phyloP scores from a whole-genome alignment of 306 rosid genomes.

The Urtica urens region DNA sequence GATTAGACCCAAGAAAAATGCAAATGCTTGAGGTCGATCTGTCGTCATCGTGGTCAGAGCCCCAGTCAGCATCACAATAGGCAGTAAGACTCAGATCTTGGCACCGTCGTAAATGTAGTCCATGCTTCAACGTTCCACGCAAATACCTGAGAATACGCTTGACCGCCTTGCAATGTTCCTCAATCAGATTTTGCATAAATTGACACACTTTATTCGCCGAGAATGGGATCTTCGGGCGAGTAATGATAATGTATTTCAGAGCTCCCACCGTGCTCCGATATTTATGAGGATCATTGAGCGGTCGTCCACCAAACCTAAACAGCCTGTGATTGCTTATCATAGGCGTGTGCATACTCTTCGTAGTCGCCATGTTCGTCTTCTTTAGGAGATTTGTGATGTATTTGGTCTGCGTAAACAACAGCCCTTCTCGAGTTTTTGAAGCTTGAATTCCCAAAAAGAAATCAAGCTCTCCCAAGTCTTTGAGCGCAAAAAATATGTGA shows the following conservation, averaged over 20 bases:
- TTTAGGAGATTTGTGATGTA: background rate
- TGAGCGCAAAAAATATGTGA: background rate
- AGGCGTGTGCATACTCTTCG: background rate
- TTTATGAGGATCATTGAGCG: background rate
- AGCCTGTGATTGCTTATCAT: background rate
- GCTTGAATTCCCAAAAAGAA: background rate
- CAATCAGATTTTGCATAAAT: background rate
- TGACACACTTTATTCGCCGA: background rate
- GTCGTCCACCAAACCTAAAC: background rate
- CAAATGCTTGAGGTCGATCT: no score
- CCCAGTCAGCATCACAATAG: no score
- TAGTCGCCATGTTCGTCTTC: background rate
- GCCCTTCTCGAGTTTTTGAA: background rate
- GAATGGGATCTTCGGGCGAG: background rate
- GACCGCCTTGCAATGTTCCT: background rate
- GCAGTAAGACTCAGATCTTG: no score
- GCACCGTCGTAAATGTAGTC: no score
- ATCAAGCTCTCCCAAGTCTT: background rate
- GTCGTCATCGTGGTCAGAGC: no score
- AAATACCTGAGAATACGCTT: background rate
- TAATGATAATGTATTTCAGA: background rate
- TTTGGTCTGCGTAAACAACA: background rate
- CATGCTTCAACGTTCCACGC: background rate
- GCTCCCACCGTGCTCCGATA: background rate
- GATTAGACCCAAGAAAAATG: no score